Conservation (phyloP, 2,329 filamentous ascomycete genomes). For the Sporothrix protearum region DNA sequence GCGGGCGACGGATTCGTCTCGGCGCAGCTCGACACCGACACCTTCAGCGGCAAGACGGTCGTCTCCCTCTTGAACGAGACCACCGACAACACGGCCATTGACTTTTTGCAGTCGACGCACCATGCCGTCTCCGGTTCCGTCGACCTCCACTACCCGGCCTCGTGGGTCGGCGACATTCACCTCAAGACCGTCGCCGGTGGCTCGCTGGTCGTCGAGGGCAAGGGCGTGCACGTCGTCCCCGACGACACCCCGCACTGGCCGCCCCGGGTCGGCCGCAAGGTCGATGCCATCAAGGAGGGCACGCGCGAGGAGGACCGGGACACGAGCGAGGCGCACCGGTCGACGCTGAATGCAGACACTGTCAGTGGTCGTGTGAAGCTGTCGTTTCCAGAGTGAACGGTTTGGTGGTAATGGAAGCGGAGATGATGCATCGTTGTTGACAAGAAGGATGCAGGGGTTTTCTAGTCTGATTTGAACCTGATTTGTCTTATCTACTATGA, state of each 20-base stretch:
- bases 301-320: background rate
- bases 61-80: slow-evolving; percentile 36
- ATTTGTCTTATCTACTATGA: no score
- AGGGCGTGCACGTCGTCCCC: slow-evolving; percentile 42
- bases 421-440: no score
- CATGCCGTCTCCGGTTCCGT: slow-evolving; percentile 45
- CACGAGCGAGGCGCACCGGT: background rate
- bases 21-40: slow-evolving; percentile 39
- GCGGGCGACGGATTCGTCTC: background rate
- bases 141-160: slow-evolving; percentile 44
- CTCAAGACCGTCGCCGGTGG: slow-evolving; percentile 42
- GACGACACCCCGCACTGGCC: slow-evolving; percentile 27
- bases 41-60: slow-evolving; percentile 43
- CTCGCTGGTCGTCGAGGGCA: slow-evolving; percentile 40
- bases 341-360: slow-evolving; percentile 12
- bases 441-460: no score
- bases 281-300: slow-evolving; percentile 25
- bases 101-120: slow-evolving; percentile 43
- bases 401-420: no score
- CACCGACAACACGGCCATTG: slow-evolving; percentile 33
- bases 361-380: slow-evolving; percentile 21
- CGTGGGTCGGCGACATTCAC: slow-evolving; percentile 48
- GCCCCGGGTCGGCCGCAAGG: background rate
- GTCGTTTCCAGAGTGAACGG: slow-evolving; percentile 17
- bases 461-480: no score